phyloP scores from a whole-genome alignment of 148 eudicot species.

The Chenopodium album region DNA sequence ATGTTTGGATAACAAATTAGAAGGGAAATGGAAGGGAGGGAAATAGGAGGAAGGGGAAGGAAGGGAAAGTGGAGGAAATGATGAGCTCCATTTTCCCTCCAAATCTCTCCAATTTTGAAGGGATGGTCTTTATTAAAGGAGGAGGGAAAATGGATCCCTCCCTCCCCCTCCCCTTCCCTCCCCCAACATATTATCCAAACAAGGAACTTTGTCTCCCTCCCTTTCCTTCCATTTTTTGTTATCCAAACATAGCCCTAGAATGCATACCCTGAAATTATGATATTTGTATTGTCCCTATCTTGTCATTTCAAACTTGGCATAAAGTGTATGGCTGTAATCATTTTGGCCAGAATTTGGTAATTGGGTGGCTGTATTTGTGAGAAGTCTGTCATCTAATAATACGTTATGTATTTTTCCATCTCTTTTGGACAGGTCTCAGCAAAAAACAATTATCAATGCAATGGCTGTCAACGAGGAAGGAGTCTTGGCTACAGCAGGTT shows the following conservation, averaged over 20 bases:
- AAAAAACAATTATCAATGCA: constrained; percentile 88
- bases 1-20: too few species aligned
- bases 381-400: not conserved
- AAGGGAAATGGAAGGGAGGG: too few species aligned
- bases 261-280: not conserved
- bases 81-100: too few species aligned
- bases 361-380: not conserved
- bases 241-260: not conserved
- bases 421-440: constrained; percentile 67
- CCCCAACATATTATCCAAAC: too few species aligned
- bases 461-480: constrained; percentile 97
- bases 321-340: not conserved
- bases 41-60: too few species aligned
- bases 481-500: constrained; percentile 91
- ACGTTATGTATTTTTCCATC: not conserved
- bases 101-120: too few species aligned
- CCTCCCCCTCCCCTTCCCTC: too few species aligned
- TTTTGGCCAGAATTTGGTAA: not conserved
- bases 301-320: not conserved
- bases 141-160: too few species aligned
- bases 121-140: too few species aligned
- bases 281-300: not conserved
- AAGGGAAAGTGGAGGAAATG: too few species aligned
- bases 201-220: too few species aligned
- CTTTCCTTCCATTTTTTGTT: too few species aligned